Evolutionary conservation across 257 asterid species (phyloP).

Genomic region (Salvia hispanica): DNA sequence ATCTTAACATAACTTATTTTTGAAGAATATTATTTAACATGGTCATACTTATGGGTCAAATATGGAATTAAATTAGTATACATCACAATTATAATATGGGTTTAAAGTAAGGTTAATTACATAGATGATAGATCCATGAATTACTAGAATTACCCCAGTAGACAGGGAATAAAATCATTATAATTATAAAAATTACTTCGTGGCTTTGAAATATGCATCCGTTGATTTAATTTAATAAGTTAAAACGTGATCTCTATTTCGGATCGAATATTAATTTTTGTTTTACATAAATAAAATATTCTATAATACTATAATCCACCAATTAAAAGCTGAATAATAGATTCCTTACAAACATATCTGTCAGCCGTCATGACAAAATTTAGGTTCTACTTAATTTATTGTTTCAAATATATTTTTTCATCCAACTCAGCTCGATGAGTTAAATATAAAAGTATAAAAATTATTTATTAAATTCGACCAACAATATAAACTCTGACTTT

Average conservation of each 20-base stretch:
- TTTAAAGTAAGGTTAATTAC: too few species aligned
- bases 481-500: background rate
- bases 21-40: too few species aligned
- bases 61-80: too few species aligned
- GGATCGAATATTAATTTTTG: background rate
- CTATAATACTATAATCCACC: background rate
- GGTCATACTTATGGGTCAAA: too few species aligned
- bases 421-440: constrained; percentile 1
- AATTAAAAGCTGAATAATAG: background rate
- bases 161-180: too few species aligned
- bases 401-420: background rate
- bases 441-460: background rate
- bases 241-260: background rate
- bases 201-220: background rate
- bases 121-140: too few species aligned
- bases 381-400: background rate
- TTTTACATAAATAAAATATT: background rate
- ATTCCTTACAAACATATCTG: background rate
- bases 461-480: background rate
- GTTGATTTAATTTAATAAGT: background rate
- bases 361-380: background rate
- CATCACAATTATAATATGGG: too few species aligned
- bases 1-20: too few species aligned
- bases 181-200: background rate
- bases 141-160: too few species aligned